Conservation (phyloP, 164 flowering plant species). For the Liriodendron chinense region DNA sequence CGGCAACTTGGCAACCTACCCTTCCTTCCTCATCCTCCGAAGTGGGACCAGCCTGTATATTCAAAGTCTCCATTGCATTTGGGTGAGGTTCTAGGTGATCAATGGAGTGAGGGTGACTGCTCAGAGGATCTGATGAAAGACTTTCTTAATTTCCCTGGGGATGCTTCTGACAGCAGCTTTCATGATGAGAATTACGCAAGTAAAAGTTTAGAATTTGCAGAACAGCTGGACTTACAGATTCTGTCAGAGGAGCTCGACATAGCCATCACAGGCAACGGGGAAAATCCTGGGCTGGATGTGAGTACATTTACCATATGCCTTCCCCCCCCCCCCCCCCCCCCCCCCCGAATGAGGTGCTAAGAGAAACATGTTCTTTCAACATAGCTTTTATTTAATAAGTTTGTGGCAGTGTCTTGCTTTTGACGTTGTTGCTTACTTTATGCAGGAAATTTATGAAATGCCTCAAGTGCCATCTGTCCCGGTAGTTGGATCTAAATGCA, state of each 20-base stretch:
- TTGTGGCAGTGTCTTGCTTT: constrained; percentile 1
- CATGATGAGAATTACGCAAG: constrained; percentile 27
- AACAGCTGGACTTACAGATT: constrained; percentile 56
- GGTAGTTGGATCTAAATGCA: constrained; percentile 15
- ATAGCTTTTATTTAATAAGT: not conserved
- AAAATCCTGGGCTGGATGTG: constrained; percentile 62
- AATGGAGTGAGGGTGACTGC: constrained; percentile 19
- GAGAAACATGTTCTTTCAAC: not conserved
- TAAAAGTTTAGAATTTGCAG: constrained; percentile 31
- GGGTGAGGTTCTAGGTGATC: constrained; percentile 27
- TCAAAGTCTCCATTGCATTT: constrained; percentile 25
- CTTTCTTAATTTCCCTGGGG: constrained; percentile 40
- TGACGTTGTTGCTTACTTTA: constrained; percentile 10
- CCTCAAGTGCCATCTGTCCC: constrained; percentile 29
- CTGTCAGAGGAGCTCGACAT: constrained; percentile 67
- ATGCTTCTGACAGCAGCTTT: constrained; percentile 32
- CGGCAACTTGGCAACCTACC: constrained; percentile 54
- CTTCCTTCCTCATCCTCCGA: constrained; percentile 56
- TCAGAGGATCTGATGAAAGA: constrained; percentile 40
- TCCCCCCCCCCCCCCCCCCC: too few relatives aligned
- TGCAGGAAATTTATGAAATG: constrained; percentile 53
- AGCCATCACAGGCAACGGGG: constrained; percentile 49
- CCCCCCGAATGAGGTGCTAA: too few relatives aligned
- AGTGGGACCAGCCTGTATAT: constrained; percentile 28
- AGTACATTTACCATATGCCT: constrained; percentile 19